Evolutionary conservation across 306 rosid species (phyloP).

Genomic region (Quercus engelmannii): DNA sequence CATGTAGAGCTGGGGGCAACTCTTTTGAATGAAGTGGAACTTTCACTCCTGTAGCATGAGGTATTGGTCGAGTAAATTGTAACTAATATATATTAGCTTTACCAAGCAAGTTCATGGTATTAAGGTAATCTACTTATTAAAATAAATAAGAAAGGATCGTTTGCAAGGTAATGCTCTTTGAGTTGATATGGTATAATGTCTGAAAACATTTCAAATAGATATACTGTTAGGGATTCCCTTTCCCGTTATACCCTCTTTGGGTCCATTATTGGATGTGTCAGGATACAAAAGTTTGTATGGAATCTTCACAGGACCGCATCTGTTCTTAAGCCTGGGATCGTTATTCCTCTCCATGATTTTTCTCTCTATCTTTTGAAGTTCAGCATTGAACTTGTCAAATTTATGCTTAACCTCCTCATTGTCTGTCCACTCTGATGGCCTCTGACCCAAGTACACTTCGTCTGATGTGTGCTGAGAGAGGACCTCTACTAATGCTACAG

Average conservation of each 20-base stretch:
- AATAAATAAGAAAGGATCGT: no score
- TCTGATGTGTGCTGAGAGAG: conserved; percentile 47
- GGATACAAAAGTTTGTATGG: conserved; percentile 47
- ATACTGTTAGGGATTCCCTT: conserved; percentile 61
- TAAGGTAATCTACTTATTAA: no score
- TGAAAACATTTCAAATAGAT: conserved; percentile 33
- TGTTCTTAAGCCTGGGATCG: conserved; percentile 59
- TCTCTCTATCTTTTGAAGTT: conserved; percentile 40
- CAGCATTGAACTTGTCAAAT: conserved; percentile 49
- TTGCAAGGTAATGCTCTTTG: no score
- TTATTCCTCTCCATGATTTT: conserved; percentile 47
- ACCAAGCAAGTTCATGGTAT: no score
- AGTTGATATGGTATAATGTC: neutral
- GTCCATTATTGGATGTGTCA: conserved; percentile 34
- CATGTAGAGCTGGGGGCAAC: neutral
- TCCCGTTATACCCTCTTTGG: conserved; percentile 36
- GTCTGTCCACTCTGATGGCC: conserved; percentile 48
- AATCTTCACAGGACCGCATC: conserved; percentile 44
- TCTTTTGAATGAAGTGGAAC: no score
- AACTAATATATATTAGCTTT: no score
- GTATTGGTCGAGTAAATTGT: no score
- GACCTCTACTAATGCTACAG: conserved; percentile 40
- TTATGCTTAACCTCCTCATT: conserved; percentile 36
- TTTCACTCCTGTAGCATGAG: no score
- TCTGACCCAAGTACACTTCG: conserved; percentile 54